Conservation (phyloP, 352 stramenopile species). For the Globisporangium orthogonon region DNA sequence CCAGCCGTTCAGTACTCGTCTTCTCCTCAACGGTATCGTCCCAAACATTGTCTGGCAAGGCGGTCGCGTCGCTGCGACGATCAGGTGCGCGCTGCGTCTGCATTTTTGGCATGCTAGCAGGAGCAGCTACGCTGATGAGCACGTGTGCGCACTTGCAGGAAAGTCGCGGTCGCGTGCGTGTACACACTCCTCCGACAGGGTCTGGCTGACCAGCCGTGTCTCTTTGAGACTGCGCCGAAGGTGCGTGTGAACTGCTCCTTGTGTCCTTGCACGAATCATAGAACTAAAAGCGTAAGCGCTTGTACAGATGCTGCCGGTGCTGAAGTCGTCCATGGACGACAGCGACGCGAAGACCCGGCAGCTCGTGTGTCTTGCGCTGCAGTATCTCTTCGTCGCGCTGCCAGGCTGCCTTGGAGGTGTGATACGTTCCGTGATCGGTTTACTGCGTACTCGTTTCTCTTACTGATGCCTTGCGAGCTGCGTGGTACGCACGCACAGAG, state of each 20-base stretch:
- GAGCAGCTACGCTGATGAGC: not conserved
- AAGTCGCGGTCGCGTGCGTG: slow-evolving; percentile 82
- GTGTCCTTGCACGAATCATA: not conserved
- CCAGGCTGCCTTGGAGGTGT: slow-evolving; percentile 68
- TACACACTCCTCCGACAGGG: slow-evolving; percentile 81
- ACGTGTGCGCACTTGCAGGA: slow-evolving; percentile 27
- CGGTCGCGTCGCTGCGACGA: slow-evolving; percentile 79
- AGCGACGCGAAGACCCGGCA: slow-evolving; percentile 85
- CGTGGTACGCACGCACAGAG: slow-evolving; percentile 26
- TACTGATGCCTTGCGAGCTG: not conserved
- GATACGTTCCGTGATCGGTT: not conserved
- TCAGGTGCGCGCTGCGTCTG: slow-evolving; percentile 35
- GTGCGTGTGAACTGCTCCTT: slow-evolving; percentile 13
- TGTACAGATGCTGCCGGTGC: slow-evolving; percentile 78
- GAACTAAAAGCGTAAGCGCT: not conserved
- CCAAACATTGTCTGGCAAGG: slow-evolving; percentile 89
- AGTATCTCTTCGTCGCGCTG: slow-evolving; percentile 81
- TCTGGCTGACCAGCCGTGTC: slow-evolving; percentile 60
- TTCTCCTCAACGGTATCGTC: slow-evolving; percentile 77
- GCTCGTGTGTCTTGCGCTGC: slow-evolving; percentile 83
- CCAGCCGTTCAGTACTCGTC: slow-evolving; percentile 39
- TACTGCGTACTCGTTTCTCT: not conserved
- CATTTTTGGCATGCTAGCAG: not conserved
- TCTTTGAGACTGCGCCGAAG: slow-evolving; percentile 82
- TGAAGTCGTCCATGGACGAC: slow-evolving; percentile 88